Evolutionary conservation across 306 rosid species (phyloP), one percentile per base, ranked within the genome.

Genomic region (Vachellia collinsii): DNA sequence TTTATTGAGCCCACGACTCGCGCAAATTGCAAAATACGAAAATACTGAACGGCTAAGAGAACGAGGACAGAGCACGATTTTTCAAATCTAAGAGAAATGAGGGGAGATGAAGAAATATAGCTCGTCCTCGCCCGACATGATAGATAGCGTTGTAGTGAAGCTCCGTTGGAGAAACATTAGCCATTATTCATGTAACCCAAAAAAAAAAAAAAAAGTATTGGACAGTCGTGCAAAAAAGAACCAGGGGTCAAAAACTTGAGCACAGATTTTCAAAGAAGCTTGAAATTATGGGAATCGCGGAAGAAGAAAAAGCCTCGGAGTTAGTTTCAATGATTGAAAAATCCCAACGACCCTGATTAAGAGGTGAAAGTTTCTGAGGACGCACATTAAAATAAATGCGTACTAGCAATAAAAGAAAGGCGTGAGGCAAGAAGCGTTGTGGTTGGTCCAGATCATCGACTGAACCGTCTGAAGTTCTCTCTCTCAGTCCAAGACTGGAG

Each of bases 311-410:
- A 38, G 80, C 85, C 20, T 61, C 37, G 10, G 51, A 38, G 76
- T 76, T 70, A 59, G 22, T 83, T 87, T 77, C 91, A 90, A 91
- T 92, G 90, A 92, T 92, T 94, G 92, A 88, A 79, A 68, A 86
- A 79, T 80, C 80, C 63, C 58, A 62, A 70, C 54, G 81, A 81
- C 65, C 58, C 70, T 56, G 88, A 89, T 85, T 86, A 65, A 80
- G 81, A 81, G 81, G 86, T 76, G 81, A 71, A 62, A 22, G 56
- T 22, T 51, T 1, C 5, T 19, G 48, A 29, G 70, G 6, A 36
- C 22, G 3, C 22, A 0, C 37, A 13, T 69, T 23, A 72, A 83
- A 71, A 17, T 2, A 46, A 66, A 80, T 72, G 34, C 34, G 34
- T 44, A 44, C 10, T 5, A 3, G 10, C 1, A 44, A 44, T 44